A percentile compares a stretch with the other conserved stretches of the same genome.
Conservation (phyloP, 441 rosid species). For the Corymbia citriodora region DNA sequence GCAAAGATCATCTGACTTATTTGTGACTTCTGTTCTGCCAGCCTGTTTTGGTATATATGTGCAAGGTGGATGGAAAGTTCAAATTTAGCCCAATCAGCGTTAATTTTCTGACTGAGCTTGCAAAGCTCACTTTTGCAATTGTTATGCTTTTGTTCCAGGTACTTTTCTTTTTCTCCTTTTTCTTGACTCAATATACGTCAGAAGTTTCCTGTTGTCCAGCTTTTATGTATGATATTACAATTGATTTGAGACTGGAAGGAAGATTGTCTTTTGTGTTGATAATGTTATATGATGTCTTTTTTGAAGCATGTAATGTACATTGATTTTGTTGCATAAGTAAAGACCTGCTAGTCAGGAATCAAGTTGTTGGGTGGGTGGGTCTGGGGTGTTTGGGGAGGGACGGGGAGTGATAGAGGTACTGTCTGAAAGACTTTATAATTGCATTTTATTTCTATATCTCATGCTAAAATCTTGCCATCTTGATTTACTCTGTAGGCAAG, state of each 20-base stretch:
- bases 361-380: neutral
- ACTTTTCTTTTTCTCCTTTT: neutral
- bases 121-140: constrained; percentile 77
- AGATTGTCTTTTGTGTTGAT: neutral
- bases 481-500: constrained; percentile 46
- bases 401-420: neutral
- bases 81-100: constrained; percentile 84
- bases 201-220: neutral
- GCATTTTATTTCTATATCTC: neutral
- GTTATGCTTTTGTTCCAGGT: constrained; percentile 89
- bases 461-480: neutral
- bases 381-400: neutral
- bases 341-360: neutral
- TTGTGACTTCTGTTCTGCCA: constrained; percentile 25
- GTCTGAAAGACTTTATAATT: neutral
- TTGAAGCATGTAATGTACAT: neutral
- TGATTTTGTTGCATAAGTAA: neutral
- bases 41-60: constrained; percentile 96
- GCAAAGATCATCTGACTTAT: constrained; percentile 8
- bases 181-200: neutral
- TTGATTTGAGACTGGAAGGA: neutral
- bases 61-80: constrained; percentile 87
- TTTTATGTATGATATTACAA: neutral
- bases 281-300: neutral
- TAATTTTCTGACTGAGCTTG: constrained; percentile 77